phyloP scores from a whole-genome alignment of 2,329 filamentous ascomycete genomes.

The Trichoderma atroviride region DNA sequence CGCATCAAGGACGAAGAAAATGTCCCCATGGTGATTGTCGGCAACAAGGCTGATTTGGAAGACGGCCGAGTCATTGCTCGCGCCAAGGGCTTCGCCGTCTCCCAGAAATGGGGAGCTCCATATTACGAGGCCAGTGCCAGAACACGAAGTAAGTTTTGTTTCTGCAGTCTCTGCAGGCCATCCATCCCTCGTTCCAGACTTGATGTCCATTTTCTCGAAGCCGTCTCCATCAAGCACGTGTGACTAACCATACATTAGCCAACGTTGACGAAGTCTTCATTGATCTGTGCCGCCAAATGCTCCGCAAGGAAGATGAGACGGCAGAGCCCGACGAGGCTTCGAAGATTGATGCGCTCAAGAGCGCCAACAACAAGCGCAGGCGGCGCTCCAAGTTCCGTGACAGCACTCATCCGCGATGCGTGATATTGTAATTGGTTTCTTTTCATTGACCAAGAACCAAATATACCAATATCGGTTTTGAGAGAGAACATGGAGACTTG shows the following conservation, averaged over 20 bases:
- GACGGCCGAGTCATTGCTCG: conserved; percentile 79
- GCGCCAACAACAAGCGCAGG: conserved; percentile 34
- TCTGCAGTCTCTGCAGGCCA: not conserved
- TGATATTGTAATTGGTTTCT: conserved; percentile 45
- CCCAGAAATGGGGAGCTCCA: conserved; percentile 84
- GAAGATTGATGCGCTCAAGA: conserved; percentile 43
- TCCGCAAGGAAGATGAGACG: conserved; percentile 66
- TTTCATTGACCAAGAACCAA: not conserved
- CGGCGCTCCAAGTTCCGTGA: conserved; percentile 39
- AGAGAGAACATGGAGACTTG: not conserved
- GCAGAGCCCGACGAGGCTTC: conserved; percentile 46
- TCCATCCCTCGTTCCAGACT: not conserved
- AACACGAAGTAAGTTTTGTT: conserved; percentile 60
- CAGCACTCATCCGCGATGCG: conserved; percentile 44
- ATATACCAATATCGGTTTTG: not conserved
- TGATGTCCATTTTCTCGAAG: not conserved
- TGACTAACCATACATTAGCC: conserved; percentile 50
- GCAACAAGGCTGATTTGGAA: conserved; percentile 89
- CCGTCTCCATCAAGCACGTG: not conserved
- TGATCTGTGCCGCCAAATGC: conserved; percentile 81
- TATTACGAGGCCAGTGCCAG: conserved; percentile 91
- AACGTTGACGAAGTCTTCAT: conserved; percentile 92
- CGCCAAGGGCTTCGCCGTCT: conserved; percentile 78
- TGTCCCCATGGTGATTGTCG: conserved; percentile 85
- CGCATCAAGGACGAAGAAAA: conserved; percentile 88